Base-by-base conservation (phyloP, 1,284 basidiomycete species). In the Wallemia ichthyophaga region DNA sequence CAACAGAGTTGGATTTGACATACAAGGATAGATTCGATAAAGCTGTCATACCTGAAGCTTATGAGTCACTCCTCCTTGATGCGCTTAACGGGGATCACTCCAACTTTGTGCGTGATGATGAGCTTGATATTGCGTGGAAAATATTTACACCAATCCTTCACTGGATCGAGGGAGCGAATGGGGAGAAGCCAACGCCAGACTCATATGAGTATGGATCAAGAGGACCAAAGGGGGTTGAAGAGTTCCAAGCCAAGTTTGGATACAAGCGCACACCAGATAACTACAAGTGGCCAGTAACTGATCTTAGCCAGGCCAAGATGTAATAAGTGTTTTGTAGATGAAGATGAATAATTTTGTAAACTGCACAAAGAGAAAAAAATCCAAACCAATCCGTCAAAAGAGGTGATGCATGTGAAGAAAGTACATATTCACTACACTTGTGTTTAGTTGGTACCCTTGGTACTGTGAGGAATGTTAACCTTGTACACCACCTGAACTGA, bases 81-180 rank as follows among this genome's bases (percentile, higher is more conserved):
- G 84, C 85, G 5, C 75, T 92, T 68, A 84, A 81, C 65, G 85
- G 85, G 21, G 72, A 74, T 64, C 72, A 72, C 65, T 71, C 70
- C 48, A 72, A 74, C 69, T 94, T 94, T 73, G 89, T 95, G 57
- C 80, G 89, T 64, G 79, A 94, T 69, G 89, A 95, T 70, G 89
- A 94, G 71, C 75, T 94, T 64, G 88, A 94, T 67, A 81, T 82
- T 60, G 88, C 89, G 13, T 95, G 89, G 89, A 91, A 89, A 84
- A 91, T 92, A 70, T 92, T 91, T 73, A 92, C 87, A 21, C 87
- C 87, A 19, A 84, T 91, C 68, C 71, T 92, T 62, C 87, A 91
- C 73, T 89, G 85, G 85, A 91, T 91, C 69, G 86, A 91, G 23
- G 84, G 85, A 27, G 74, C 73, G 68, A 69, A 68, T 57, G 64